Percentiles rank a stretch among this genome's conserved stretches.
These are phyloP conservation scores for Gamsiella multidivaricata DNA, from an alignment of 192 early-diverging fungal species.

Conservation along the genomic window DNA sequence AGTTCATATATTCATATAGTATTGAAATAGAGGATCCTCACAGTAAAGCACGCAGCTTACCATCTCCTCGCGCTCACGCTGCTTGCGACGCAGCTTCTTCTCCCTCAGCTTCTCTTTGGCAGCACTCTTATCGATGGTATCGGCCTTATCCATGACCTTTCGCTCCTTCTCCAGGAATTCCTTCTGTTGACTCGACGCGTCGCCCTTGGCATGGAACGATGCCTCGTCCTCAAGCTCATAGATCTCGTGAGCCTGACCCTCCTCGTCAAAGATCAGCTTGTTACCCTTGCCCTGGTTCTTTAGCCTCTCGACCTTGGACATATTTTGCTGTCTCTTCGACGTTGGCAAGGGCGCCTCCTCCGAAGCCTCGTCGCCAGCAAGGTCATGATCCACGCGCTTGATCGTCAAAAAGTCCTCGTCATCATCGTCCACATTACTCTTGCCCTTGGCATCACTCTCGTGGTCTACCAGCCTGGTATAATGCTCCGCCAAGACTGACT, in stretches of 20 bases:
- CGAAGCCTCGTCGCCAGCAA: slow-evolving; percentile 63
- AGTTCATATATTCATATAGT: too few relatives aligned
- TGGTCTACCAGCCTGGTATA: slow-evolving; percentile 87
- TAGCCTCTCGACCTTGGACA: slow-evolving; percentile 74
- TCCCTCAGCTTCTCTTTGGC: slow-evolving; percentile 74
- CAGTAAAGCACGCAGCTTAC: slow-evolving; percentile 7
- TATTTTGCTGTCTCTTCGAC: slow-evolving; percentile 62
- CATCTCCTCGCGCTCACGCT: slow-evolving; percentile 65
- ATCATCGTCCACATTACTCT: slow-evolving; percentile 54
- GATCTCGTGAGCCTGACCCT: slow-evolving; percentile 80
- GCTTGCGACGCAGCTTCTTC: slow-evolving; percentile 78
- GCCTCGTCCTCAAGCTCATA: slow-evolving; percentile 86
- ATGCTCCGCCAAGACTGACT: slow-evolving; percentile 89
- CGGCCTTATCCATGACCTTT: slow-evolving; percentile 77
- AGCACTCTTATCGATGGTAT: slow-evolving; percentile 80
- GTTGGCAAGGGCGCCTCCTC: slow-evolving; percentile 46
- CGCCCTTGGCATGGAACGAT: slow-evolving; percentile 82
- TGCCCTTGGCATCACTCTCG: slow-evolving; percentile 54
- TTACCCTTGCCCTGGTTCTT: slow-evolving; percentile 77
- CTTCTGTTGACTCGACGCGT: slow-evolving; percentile 69
- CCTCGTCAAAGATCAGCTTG: slow-evolving; percentile 93
- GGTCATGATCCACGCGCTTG: slow-evolving; percentile 83
- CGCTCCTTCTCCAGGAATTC: slow-evolving; percentile 77
- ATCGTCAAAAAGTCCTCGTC: slow-evolving; percentile 87
- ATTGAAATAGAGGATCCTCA: too few relatives aligned